Evolutionary conservation across 306 rosid species (phyloP), one percentile per base, ranked within the genome.

Genomic region (Elaeagnus macrophylla): DNA sequence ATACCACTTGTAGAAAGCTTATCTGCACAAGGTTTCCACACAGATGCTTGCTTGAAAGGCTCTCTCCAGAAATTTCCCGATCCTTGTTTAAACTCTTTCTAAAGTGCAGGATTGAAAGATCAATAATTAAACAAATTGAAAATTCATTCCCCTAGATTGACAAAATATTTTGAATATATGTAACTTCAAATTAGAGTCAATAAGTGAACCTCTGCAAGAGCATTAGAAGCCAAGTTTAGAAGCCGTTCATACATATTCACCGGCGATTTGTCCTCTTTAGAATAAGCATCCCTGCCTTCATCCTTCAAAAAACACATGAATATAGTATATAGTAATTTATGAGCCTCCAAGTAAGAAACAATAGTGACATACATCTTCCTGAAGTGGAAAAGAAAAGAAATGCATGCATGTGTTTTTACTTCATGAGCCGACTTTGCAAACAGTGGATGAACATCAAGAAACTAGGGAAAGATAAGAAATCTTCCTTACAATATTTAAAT

Each of bases 1-100:
- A 32, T 72, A 90, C 97, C 86, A 66, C 73, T 53, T 17, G 41
- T 57, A 41, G 44, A 43, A 69, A 51, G 60, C 39, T 87, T 79
- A 60, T 80, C 85, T 11, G 89, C 85, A 56, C 96, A 86, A 37
- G 96, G 96, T 80, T 80, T 70, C 97, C 97, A 82, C 39, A 64
- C 61, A 67, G 93, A 67, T 39, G 75, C 83, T 37, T 65, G 75
- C 19, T 61, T 60, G 75, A 68, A 62, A 48, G 89, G 89, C 60
- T 86, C 93, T 53, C 49, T 58, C 99, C 96, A 84, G 62, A 84
- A 62, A 56, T 48, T 75, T 39, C 85, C 80, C 14, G 85, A 48
- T 55, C 76, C 93, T 62, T 64, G 88, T 78, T 79, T 78, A 58
- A 78, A 68, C 64, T 84, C 96, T 58, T 63, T 80, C 97, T 81